Evolutionary conservation across 345 rosid species (phyloP).

Genomic region (Gossypium herbaceum): DNA sequence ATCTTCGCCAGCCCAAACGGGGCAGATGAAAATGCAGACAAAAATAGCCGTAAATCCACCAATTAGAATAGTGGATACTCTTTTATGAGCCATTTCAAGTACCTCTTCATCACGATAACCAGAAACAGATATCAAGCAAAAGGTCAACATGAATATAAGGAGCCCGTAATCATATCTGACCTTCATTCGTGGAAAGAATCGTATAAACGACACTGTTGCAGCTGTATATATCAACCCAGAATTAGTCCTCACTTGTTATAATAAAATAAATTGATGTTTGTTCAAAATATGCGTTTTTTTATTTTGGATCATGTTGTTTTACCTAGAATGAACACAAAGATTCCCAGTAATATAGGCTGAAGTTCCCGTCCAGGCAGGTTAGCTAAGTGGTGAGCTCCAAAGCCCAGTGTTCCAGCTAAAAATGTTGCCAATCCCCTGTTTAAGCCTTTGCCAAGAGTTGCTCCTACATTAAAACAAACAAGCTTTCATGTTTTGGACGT

Average conservation of each 20-base stretch:
- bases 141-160: conserved; percentile 69
- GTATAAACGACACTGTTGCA: conserved; percentile 48
- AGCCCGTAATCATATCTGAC: conserved; percentile 84
- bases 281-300: neutral
- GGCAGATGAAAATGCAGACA: conserved; percentile 48
- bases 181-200: conserved; percentile 73
- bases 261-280: neutral
- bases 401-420: conserved; percentile 53
- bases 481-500: neutral
- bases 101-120: conserved; percentile 58
- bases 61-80: conserved; percentile 60
- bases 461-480: conserved; percentile 14
- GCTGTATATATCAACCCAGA: conserved; percentile 38
- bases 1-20: conserved; percentile 72
- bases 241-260: neutral
- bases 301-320: neutral
- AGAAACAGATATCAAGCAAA: conserved; percentile 64
- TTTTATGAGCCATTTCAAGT: conserved; percentile 43
- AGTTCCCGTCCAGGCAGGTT: conserved; percentile 42
- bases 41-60: conserved; percentile 48
- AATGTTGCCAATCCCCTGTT: conserved; percentile 70
- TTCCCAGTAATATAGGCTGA: conserved; percentile 61
- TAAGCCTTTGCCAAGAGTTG: conserved; percentile 65
- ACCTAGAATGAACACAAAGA: conserved; percentile 66
- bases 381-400: conserved; percentile 69